Evolutionary conservation across 305 asterid genomes (phyloP), one percentile per base, ranked within the genome.

Genomic region (Striga hermonthica): DNA sequence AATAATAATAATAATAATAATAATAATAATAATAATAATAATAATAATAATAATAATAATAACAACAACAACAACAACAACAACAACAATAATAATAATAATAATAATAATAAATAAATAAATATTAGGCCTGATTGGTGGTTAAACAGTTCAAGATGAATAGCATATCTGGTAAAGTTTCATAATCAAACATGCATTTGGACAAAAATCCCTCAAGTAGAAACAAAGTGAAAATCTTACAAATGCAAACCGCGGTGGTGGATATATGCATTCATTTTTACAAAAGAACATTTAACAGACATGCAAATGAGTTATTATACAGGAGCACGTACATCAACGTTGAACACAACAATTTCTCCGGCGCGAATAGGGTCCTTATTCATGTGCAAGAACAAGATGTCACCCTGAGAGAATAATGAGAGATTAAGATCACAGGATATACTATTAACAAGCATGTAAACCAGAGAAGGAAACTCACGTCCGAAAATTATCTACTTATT

Each of bases 341-440:
- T 92, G 69, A 92, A 92, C 67, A 92, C 98, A 14, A 92, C 98
- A 57, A 92, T 92, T 82, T 92, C 98, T 75, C 98, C 98, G 15
- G 98, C 86, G 15, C 98, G 97, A 78, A 92, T 87, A 58, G 98
- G 98, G 34, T 84, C 96, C 60, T 92, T 81, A 65, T 86, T 86
- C 96, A 89, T 89, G 75, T 79, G 96, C 84, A 92, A 80, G 90
- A 92, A 92, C 85, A 92, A 68, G 68, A 92, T 92, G 81, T 92
- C 98, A 56, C 98, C 98, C 98, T 92, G 96, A 82, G 80, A 77
- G 49, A 56, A 57, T 49, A 31, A 40, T 48, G 58, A 0, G 31
- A 79, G 44, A 57, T 66, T 65, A 53, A 45, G 44, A 69, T 35
- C 22, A 49, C 43, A 68, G 62, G 41, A 28, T n/a, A 53, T 47